These are phyloP conservation scores for Hemerocallis citrina DNA, from an alignment of 106 monocot species.

Conservation along the genomic window DNA sequence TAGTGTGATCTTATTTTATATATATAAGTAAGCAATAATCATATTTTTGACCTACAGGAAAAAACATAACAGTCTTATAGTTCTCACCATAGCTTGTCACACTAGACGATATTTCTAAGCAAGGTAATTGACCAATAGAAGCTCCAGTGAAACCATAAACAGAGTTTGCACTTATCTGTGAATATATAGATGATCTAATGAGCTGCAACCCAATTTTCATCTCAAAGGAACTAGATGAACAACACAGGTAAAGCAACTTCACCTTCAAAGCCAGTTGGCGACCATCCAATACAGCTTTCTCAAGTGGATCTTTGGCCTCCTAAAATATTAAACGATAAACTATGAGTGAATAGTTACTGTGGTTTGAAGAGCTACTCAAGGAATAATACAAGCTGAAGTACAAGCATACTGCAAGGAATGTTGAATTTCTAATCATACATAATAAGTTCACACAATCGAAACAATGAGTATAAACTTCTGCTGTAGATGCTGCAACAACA, in stretches of 20 bases:
- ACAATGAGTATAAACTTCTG: not conserved
- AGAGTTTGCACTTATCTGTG: constrained; percentile 97
- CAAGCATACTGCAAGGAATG: not conserved
- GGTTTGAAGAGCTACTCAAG: not conserved
- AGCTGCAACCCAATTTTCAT: not conserved
- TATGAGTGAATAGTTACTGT: not conserved
- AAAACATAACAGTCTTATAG: not conserved
- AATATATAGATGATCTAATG: constrained; percentile 1
- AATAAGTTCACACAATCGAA: not conserved
- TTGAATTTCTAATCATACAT: too few relatives aligned
- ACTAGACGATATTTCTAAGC: constrained; percentile 97
- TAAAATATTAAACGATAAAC: constrained; percentile 20
- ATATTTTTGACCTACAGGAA: not conserved
- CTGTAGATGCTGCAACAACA: not conserved
- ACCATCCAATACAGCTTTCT: constrained; percentile 96
- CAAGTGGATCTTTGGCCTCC: constrained; percentile 99
- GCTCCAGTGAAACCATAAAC: constrained; percentile 99
- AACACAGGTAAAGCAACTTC: constrained; percentile 4
- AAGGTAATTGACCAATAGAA: constrained; percentile 92
- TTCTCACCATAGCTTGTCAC: constrained; percentile 96
- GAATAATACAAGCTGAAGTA: not conserved
- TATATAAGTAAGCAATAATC: not conserved
- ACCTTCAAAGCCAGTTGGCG: constrained; percentile 97
- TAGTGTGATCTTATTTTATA: not conserved
- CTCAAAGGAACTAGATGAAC: not conserved